Base-by-base conservation (phyloP, 2,329 filamentous ascomycete species). In the Botrytis cinerea region DNA sequence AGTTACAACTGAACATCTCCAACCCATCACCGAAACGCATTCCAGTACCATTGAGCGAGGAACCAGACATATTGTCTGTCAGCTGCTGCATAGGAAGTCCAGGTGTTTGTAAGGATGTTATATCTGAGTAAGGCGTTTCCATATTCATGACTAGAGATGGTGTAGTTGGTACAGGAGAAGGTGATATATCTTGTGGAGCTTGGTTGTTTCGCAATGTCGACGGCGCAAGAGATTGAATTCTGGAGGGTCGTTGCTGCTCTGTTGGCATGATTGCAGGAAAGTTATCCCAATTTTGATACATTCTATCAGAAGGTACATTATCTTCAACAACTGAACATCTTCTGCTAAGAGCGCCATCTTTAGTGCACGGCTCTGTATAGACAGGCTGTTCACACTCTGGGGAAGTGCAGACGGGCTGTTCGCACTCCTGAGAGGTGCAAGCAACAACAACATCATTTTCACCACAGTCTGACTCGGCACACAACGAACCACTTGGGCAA, bases 401-500 rank as follows among this genome's bases (percentile, higher is more conserved):
- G 6, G 73, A 66, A 57, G 66, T 75, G 62, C 78, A 78, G 35
- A 74, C 75, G 16, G 75, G 73, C 64, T 77, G 72, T 28, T 73
- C 76, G 69, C 78, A 79, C 22, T 73, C 68, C 16, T 74, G 62
- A 10, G 73, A 66, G 62, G 62, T 75, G 61, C 78, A 79, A 69
- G 76, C 71, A 32, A 78, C 72, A 38, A 78, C 70, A 18, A 73
- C 73, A 18, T 72, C 72, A 38, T 51, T 73, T 54, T 61, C 45
- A 51, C 70, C 68, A 71, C 79, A 80, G 40, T 78, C 75, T 14
- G 79, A 75, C 28, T 77, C 75, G 22, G 73, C 74, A 60, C 79
- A 80, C 25, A 73, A 59, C 35, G 71, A 54, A 14, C 78, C 77
- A 40, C 75, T 77, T 59, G 76, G 74, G 66, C 79, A 80, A 68